Evolutionary conservation across 371 early-diverging fungal genomes (phyloP).

Genomic region (Apophysomyces trapeziformis): DNA sequence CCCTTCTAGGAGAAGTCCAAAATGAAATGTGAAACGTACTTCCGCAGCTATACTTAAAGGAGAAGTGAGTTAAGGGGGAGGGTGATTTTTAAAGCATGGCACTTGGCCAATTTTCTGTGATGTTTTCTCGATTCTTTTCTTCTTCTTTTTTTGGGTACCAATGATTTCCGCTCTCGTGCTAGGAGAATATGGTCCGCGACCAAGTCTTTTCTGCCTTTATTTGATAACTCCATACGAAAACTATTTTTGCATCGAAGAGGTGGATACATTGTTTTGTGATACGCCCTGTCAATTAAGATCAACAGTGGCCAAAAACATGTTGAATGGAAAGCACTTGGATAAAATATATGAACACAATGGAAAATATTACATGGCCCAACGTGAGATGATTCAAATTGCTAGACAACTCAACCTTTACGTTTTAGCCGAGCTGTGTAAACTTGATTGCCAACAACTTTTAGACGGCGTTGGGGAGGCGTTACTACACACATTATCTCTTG

Average conservation of each 20-base stretch:
- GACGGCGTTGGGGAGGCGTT: conserved; percentile 37
- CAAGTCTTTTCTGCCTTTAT: conserved; percentile 22
- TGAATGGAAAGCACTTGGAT: conserved; percentile 11
- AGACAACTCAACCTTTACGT: conserved; percentile 27
- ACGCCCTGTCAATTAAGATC: neutral
- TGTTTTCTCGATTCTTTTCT: conserved; percentile 19
- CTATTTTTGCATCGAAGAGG: conserved; percentile 30
- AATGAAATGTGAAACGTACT: conserved; percentile 4
- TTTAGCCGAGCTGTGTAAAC: conserved; percentile 43
- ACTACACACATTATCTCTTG: conserved; percentile 22
- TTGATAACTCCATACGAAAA: conserved; percentile 1
- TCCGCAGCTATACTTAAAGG: neutral
- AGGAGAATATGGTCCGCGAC: conserved; percentile 21
- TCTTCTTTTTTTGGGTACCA: neutral
- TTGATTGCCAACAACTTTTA: conserved; percentile 30
- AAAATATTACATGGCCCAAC: neutral
- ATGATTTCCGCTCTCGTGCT: conserved; percentile 18
- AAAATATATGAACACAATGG: neutral
- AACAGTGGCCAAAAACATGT: neutral
- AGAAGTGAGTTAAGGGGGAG: neutral
- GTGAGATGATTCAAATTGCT: conserved; percentile 29
- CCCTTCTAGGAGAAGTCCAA: neutral
- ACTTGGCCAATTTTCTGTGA: conserved; percentile 6
- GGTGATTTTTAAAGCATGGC: neutral
- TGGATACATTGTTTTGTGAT: conserved; percentile 19